Percentiles rank a stretch among this genome's conserved stretches.
Conservation (phyloP, 352 stramenopile species). For the Globisporangium echinulatum region DNA sequence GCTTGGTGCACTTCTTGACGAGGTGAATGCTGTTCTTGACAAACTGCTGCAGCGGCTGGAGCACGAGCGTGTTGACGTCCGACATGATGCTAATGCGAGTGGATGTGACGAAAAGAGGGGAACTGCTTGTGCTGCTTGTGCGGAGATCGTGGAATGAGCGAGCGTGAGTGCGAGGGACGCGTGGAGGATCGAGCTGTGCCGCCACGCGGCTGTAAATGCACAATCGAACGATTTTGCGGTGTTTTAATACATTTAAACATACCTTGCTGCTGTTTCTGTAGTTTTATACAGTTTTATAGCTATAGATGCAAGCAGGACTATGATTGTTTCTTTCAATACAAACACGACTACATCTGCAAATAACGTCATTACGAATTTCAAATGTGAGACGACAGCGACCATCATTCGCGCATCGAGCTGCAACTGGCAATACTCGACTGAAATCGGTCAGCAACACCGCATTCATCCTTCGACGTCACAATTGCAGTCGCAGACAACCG, state of each 20-base stretch:
- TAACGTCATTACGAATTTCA: not conserved
- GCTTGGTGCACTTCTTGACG: constrained; percentile 99
- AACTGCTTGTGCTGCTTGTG: constrained; percentile 6
- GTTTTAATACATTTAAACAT: not conserved
- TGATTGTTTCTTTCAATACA: not conserved
- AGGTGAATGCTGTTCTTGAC: constrained; percentile 97
- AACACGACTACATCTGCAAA: not conserved
- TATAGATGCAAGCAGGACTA: not conserved
- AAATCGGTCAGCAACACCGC: not conserved
- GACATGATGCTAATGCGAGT: constrained; percentile 46
- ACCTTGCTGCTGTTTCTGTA: not conserved
- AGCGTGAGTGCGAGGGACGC: too few relatives aligned
- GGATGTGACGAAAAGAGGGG: not conserved
- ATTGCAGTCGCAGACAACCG: too few relatives aligned
- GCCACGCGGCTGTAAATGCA: too few relatives aligned
- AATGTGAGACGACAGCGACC: not conserved
- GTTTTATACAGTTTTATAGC: not conserved
- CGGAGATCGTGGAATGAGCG: constrained; percentile 17
- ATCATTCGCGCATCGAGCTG: too few relatives aligned
- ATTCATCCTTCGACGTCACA: not conserved
- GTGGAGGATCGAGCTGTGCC: too few relatives aligned
- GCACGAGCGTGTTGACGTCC: constrained; percentile 89
- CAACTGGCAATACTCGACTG: not conserved
- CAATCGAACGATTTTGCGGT: not conserved
- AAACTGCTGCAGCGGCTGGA: constrained; percentile 96